Evolutionary conservation across 257 asterid species (phyloP).

Genomic region (Ajuga chamaepitys): DNA sequence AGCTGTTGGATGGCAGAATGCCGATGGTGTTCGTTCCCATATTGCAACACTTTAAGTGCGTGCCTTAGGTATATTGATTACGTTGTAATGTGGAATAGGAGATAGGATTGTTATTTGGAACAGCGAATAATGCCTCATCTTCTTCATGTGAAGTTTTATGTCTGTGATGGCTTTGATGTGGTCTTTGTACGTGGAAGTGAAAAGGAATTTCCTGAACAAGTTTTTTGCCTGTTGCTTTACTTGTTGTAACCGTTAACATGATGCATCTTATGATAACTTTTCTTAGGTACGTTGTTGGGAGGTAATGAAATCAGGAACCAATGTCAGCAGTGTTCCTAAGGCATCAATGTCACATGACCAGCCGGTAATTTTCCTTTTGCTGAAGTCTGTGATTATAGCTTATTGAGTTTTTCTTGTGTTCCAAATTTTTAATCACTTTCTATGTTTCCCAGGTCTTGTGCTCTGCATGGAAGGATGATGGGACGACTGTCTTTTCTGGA

Average conservation of each 20-base stretch:
- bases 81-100: not conserved
- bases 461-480: constrained; percentile 97
- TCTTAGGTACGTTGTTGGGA: constrained; percentile 97
- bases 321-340: constrained; percentile 59
- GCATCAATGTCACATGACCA: constrained; percentile 81
- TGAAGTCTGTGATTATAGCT: not conserved
- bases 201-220: not conserved
- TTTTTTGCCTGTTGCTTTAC: not conserved
- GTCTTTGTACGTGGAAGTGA: not conserved
- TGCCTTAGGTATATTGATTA: not conserved
- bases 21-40: not conserved
- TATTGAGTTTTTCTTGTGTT: constrained; percentile 4
- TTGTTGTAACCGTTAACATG: not conserved
- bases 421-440: constrained; percentile 2
- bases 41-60: too few relatives aligned
- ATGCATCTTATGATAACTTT: not conserved
- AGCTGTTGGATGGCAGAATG: not conserved
- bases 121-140: not conserved
- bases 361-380: constrained; percentile 41
- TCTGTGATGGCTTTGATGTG: not conserved
- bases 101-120: not conserved
- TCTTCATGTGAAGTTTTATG: not conserved
- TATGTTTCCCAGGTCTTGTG: constrained; percentile 67
- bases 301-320: constrained; percentile 54
- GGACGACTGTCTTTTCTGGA: constrained; percentile 92